Percentiles rank a stretch among this genome's conserved stretches.
Conservation (phyloP, 2,329 filamentous ascomycete genomes). For the Aspergillus ibericus region DNA sequence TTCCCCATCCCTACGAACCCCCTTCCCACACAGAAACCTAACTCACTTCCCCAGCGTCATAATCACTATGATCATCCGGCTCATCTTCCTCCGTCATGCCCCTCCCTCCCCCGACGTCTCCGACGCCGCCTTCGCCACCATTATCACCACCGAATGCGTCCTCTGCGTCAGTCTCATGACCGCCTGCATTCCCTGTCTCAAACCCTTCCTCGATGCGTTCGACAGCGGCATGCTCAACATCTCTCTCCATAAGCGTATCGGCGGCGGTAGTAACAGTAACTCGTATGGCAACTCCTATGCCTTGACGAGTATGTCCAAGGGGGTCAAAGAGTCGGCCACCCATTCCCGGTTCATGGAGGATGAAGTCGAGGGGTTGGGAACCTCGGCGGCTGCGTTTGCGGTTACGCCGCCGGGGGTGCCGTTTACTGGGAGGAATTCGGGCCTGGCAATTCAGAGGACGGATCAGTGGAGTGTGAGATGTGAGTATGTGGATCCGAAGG, state of each 20-base stretch:
- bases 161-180: slow-evolving; percentile 1
- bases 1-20: not conserved
- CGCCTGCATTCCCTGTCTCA: slow-evolving; percentile 1
- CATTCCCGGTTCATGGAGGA: not conserved
- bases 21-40: not conserved
- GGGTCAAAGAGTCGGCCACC: not conserved
- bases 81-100: not conserved
- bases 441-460: not conserved
- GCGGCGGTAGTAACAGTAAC: not conserved
- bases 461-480: not conserved
- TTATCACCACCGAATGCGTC: not conserved
- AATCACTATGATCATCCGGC: not conserved
- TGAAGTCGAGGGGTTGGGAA: not conserved
- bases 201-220: slow-evolving; percentile 2
- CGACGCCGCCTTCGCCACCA: not conserved
- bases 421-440: not conserved
- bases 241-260: not conserved
- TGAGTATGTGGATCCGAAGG: not conserved
- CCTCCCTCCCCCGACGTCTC: not conserved
- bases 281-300: not conserved
- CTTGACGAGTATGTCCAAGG: not conserved
- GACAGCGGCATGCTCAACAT: not conserved
- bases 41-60: not conserved
- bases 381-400: not conserved
- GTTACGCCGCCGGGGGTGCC: not conserved